Base-by-base conservation (phyloP, 106 monocot genomes). In the Phalaenopsis equestris region DNA sequence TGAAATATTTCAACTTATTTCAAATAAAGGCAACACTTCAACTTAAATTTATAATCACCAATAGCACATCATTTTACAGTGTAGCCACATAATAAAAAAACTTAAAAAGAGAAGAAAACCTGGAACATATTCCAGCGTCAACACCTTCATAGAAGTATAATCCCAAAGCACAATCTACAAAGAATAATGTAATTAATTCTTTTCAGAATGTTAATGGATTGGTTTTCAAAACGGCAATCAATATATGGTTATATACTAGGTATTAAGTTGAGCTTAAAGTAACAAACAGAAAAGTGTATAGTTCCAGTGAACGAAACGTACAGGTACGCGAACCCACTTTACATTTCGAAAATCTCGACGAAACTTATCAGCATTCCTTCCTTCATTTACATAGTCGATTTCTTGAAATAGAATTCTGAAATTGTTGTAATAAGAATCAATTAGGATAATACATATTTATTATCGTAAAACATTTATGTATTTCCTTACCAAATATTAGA, bases 361-460 rank as follows among this genome's bases (percentile, higher is more conserved):
- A 77, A 99, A 99, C 80, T 80, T 99, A 80, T 99, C 99, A n/a
- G 95, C 99, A 90, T 99, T 99, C 75, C 89, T 94, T 77, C 94
- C 99, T 91, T 99, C 99, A 87, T 99, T 93, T 41, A 99, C 87
- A 67, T 99, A 99, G 80, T 99, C 93, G 79, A 99, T 95, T 84
- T 99, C 99, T 90, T 99, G 75, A 80, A 95, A 99, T 42, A 99
- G 56, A 78, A 93, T 88, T 87, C 99, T 99, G 89, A 82, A 84
- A 82, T 67, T 72, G 47, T 6, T 65, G 75, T 52, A 24, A 78
- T 74, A 17, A 67, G 36, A 2, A 75, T 52, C 14, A 80, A n/a
- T 56, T 5, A 52, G 2, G 57, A 49, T 38, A 17, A 82, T 41
- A 47, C 24, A 46, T 48, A 12, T 36, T 4, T 73, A 16, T 41